A percentile compares a stretch with the other conserved stretches of the same genome.
Conservation (phyloP, 495 filamentous ascomycete genomes). For the Xylaria nigripes region DNA sequence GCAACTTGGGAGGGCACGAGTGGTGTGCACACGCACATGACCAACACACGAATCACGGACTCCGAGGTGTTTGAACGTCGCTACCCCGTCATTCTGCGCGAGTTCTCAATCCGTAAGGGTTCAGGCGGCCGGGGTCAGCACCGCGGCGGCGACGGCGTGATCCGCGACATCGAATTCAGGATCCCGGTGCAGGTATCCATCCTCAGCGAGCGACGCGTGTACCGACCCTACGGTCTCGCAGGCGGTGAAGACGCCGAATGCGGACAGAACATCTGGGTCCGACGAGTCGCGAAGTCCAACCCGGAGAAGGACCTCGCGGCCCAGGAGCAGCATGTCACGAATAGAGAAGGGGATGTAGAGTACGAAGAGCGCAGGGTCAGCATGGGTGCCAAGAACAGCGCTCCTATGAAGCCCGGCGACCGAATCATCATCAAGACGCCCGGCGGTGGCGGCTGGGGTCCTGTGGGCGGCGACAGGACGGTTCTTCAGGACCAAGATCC, state of each 20-base stretch:
- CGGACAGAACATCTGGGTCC: slow-evolving; percentile 82
- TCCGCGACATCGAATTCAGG: slow-evolving; percentile 91
- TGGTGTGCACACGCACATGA: slow-evolving; percentile 96
- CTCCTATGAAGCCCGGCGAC: slow-evolving; percentile 76
- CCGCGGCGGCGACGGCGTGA: slow-evolving; percentile 78
- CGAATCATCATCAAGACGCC: slow-evolving; percentile 67
- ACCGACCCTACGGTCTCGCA: slow-evolving; percentile 77
- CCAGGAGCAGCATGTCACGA: too few relatives aligned
- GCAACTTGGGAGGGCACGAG: slow-evolving; percentile 80
- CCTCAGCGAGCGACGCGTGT: slow-evolving; percentile 77
- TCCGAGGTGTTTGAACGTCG: slow-evolving; percentile 90
- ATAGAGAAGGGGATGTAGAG: slow-evolving; percentile 34
- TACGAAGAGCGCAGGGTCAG: slow-evolving; percentile 66
- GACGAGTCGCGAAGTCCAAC: slow-evolving; percentile 49
- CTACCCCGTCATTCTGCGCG: slow-evolving; percentile 78
- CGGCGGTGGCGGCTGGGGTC: slow-evolving; percentile 68
- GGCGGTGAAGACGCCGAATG: slow-evolving; percentile 76
- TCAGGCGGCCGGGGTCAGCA: slow-evolving; percentile 69
- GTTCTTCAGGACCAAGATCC: slow-evolving; percentile 40
- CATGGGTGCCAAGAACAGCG: slow-evolving; percentile 89
- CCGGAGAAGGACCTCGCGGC: slow-evolving; percentile 39
- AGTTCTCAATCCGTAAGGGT: slow-evolving; percentile 66
- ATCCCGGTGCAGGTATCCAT: slow-evolving; percentile 84
- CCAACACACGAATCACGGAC: slow-evolving; percentile 97
- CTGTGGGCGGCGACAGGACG: slow-evolving; percentile 46